Evolutionary conservation across 148 eudicot species (phyloP).

Genomic region (Cornus florida): DNA sequence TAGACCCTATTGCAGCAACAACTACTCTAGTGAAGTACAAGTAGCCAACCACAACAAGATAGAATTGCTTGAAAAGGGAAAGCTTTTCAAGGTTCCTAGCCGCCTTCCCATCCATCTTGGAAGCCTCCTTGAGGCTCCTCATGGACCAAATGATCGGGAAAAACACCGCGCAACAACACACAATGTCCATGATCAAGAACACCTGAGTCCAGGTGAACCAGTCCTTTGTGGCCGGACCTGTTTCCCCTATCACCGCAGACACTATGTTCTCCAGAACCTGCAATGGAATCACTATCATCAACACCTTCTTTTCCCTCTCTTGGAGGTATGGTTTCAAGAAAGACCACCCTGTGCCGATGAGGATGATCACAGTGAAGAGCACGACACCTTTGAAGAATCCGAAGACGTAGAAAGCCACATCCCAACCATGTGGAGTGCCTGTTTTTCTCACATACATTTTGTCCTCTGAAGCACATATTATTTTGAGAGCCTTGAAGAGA

Average conservation of each 20-base stretch:
- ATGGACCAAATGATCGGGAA: slow-evolving; percentile 43
- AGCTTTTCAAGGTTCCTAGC: slow-evolving; percentile 30
- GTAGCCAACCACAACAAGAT: slow-evolving; percentile 31
- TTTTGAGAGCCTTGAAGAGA: slow-evolving; percentile 26
- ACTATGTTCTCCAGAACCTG: slow-evolving; percentile 38
- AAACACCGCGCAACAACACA: slow-evolving; percentile 29
- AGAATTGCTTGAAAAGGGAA: slow-evolving; percentile 29
- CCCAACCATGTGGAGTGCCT: slow-evolving; percentile 52
- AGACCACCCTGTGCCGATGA: slow-evolving; percentile 53
- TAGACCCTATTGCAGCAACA: slow-evolving; percentile 19
- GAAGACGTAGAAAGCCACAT: slow-evolving; percentile 35
- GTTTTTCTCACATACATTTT: slow-evolving; percentile 28
- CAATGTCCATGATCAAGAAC: slow-evolving; percentile 30
- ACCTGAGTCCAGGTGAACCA: slow-evolving; percentile 33
- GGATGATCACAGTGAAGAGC: slow-evolving; percentile 33
- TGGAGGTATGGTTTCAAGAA: slow-evolving; percentile 43
- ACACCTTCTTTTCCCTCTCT: slow-evolving; percentile 35
- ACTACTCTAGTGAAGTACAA: slow-evolving; percentile 28
- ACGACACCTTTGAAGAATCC: slow-evolving; percentile 28
- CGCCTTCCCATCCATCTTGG: slow-evolving; percentile 37
- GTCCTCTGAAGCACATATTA: slow-evolving; percentile 41
- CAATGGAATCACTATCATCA: slow-evolving; percentile 35
- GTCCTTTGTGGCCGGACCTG: slow-evolving; percentile 20
- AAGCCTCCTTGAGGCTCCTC: slow-evolving; percentile 20
- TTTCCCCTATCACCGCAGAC: slow-evolving; percentile 22